Percentiles rank a stretch among this genome's conserved stretches.
These are phyloP conservation scores for Simplicillium aogashimaense DNA, from an alignment of 2,329 filamentous ascomycete genomes.

Conservation along the genomic window DNA sequence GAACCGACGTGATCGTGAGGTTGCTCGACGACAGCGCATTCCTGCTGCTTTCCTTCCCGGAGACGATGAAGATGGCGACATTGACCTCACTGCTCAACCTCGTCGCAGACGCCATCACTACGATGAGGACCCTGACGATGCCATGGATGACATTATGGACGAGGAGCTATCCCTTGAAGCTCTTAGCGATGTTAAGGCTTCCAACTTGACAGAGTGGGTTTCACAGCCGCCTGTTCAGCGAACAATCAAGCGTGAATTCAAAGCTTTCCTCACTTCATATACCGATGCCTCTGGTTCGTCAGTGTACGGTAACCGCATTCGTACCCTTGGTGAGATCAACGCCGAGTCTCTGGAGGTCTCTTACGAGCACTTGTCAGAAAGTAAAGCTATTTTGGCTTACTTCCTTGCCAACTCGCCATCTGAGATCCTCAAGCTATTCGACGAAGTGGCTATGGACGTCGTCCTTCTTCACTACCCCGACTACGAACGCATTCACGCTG, in stretches of 20 bases:
- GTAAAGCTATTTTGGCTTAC: conserved; percentile 89
- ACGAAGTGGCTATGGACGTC: conserved; percentile 93
- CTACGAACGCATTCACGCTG: conserved; percentile 93
- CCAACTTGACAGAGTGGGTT: conserved; percentile 92
- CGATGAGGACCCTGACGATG: conserved; percentile 88
- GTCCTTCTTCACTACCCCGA: conserved; percentile 94
- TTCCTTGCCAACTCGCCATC: conserved; percentile 91
- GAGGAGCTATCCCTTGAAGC: conserved; percentile 90
- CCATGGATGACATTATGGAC: conserved; percentile 91
- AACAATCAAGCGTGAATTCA: conserved; percentile 94
- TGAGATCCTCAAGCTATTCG: conserved; percentile 94
- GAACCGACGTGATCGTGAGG: conserved; percentile 63
- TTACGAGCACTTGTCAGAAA: conserved; percentile 81
- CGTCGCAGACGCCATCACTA: conserved; percentile 81
- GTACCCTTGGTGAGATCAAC: conserved; percentile 94
- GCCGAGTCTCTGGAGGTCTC: conserved; percentile 94
- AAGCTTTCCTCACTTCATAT: conserved; percentile 92
- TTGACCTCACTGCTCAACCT: conserved; percentile 78
- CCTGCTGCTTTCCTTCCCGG: conserved; percentile 67
- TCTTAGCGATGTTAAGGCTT: conserved; percentile 84
- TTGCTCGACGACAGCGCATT: conserved; percentile 55
- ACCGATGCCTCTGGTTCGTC: conserved; percentile 82
- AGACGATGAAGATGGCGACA: conserved; percentile 75
- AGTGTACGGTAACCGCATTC: conserved; percentile 89
- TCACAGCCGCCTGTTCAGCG: conserved; percentile 80